Base-by-base conservation (phyloP, 352 stramenopile species). In the Pythium aristosporum region DNA sequence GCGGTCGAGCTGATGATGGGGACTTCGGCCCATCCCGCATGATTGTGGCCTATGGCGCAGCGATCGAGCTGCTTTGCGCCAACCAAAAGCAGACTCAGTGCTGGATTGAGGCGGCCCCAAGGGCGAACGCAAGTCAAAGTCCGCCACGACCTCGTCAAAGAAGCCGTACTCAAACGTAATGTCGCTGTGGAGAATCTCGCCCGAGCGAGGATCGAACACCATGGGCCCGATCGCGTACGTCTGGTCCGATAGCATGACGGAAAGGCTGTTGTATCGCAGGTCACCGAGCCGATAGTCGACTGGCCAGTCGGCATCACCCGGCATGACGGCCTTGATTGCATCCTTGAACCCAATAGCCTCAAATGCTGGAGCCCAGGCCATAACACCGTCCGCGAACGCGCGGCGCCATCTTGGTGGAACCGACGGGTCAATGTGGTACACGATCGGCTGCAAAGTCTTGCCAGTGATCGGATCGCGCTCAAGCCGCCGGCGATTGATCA, bases 81-180 rank as follows among this genome's bases (percentile, higher is more conserved):
- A 44, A 0, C 13, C 4, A 30, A 13, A 39, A 15, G 34, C 34
- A 2, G 15, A 30, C 32, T 2, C 32, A 34, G 32, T 28, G 18
- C 16, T 39, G 16, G 60, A 20, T 13, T 66, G 20, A 18, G 73
- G 73, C 11, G 76, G 68, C 11, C 63, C 61, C n/a, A 80, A 64
- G 10, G 73, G 72, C 1, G 80, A 85, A 37, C 66, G 61, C 18
- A 83, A 8, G 49, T 84, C 74, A 39, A 92, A 89, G 41, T 85
- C 72, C 7, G 55, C 15, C 52, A 92, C 75, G 2, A 79, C 87
- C 23, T 76, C 73, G 32, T 94, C 76, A 61, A 96, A 87, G 70
- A 94, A 97, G 0, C 87, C 87, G 61, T 91, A 91, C 55, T 92
- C 86, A 32, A 96, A 93, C 10, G 86, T 70, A 56, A 96, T 96